phyloP scores from a whole-genome alignment of 768 basidiomycete genomes.

The Lentinula detonsa region DNA sequence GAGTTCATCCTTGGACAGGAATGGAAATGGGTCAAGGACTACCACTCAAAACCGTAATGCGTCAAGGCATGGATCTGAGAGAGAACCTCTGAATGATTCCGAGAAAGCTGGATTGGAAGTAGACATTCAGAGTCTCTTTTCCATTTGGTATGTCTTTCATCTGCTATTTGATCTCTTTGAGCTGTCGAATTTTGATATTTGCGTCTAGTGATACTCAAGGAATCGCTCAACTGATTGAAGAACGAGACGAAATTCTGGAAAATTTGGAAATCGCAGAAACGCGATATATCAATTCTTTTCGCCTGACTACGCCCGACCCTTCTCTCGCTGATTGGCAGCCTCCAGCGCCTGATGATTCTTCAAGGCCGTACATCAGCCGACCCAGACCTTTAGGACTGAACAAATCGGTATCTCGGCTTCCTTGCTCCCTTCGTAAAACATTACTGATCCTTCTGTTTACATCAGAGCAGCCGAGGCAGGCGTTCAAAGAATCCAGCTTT shows the following conservation, averaged over 20 bases:
- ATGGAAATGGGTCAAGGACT: slow-evolving; percentile 19
- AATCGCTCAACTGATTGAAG: slow-evolving; percentile 64
- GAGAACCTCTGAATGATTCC: slow-evolving; percentile 26
- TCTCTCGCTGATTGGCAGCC: slow-evolving; percentile 58
- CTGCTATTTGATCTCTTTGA: neutral
- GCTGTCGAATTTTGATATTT: neutral
- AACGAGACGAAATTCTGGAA: slow-evolving; percentile 72
- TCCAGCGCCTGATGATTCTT: slow-evolving; percentile 32
- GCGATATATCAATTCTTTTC: slow-evolving; percentile 71
- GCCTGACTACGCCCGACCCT: slow-evolving; percentile 66
- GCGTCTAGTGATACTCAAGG: slow-evolving; percentile 56
- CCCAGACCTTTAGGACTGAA: slow-evolving; percentile 48
- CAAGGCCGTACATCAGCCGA: slow-evolving; percentile 59
- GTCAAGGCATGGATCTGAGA: slow-evolving; percentile 17
- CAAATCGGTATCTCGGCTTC: slow-evolving; percentile 20
- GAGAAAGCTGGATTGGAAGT: slow-evolving; percentile 48
- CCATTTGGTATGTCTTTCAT: slow-evolving; percentile 48
- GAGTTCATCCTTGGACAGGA: slow-evolving; percentile 47
- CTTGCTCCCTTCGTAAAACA: neutral
- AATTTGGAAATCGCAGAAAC: slow-evolving; percentile 78
- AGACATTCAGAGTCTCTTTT: slow-evolving; percentile 68
- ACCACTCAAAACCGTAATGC: slow-evolving; percentile 18
- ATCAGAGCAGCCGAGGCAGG: slow-evolving; percentile 32
- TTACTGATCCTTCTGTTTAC: neutral
- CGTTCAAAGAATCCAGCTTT: slow-evolving; percentile 58